Evolutionary conservation across 768 basidiomycete species (phyloP), one percentile per base, ranked within the genome.

Genomic region (Leucosporidium scottii): DNA sequence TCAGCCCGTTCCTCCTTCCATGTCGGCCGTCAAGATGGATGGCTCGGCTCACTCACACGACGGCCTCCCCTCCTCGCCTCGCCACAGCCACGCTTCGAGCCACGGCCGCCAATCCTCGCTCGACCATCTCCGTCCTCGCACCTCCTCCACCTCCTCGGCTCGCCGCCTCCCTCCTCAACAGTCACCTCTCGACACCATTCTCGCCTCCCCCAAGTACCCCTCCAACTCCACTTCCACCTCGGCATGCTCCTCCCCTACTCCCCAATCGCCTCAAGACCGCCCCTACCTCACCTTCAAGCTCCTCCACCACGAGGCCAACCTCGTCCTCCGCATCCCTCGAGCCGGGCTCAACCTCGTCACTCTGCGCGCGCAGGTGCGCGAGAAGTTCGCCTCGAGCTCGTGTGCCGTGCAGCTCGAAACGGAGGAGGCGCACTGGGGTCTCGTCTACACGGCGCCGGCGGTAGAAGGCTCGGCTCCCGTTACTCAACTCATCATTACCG

Each of bases 1-100:
- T 39, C 64, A 69, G 68, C 68, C 68, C 23, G 68, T 69, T 21
- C 68, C 68, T 12, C 68, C 68, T 27, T 27, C 61, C 3, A 69
- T 69, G 68, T 56, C 55, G 13, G 30, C 55, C 12, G 31, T 30
- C 27, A 31, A 21, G 55, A 56, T 56, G 55, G 61, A 65, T 18
- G 53, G 25, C 27, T 48, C 63, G 39, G 39, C 15, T 23, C 58
- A 65, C 64, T 69, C 68, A 20, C 64, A 69, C 44, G 68, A 65
- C 44, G 64, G 64, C 27, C 39, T 65, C 12, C 44, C 61, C 1
- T 61, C 53, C 39, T 31, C 60, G 4, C 53, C 64, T 17, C 59
- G 67, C 27, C 13, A 36, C n/a, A 18, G 25, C 4, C 55, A 51
- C 48, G 18, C 15, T 10, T 44, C 39, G 39, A 44, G 39, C 39